Base-by-base conservation (phyloP, 2,329 filamentous ascomycete genomes). In the Ramichloridium luteum region DNA sequence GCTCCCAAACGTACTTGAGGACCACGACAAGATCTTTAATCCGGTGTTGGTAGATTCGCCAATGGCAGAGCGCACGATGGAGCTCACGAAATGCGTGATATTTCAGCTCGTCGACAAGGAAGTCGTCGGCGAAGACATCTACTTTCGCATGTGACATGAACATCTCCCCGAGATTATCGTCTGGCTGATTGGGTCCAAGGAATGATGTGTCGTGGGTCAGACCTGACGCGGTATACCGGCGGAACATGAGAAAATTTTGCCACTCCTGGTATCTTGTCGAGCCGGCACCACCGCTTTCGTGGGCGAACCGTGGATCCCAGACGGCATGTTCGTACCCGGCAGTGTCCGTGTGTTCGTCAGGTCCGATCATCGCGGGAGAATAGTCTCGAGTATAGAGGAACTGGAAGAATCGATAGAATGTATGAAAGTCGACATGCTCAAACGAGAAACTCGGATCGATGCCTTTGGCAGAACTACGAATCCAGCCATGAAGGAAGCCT, bases 341-440 rank as follows among this genome's bases (percentile, higher is more conserved):
- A n/a, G n/a, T n/a, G n/a, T n/a, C n/a, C n/a, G n/a, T n/a, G n/a
- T n/a, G n/a, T n/a, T n/a, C n/a, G n/a, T n/a, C n/a, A n/a, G n/a
- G n/a, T n/a, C n/a, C n/a, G n/a, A n/a, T n/a, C n/a, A n/a, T 20
- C n/a, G 38, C 35, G 13, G 38, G 30, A 2, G 28, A 9, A 30
- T 40, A 40, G 11, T 40, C 29, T 12, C 35, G 35, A 9, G 38
- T 35, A 12, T 40, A 40, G 25, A 32, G 13, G n/a, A 30, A 38
- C 17, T 40, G 35, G 4, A 35, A 17, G 17, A 38, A 27, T 11
- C 35, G 35, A 3, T 28, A n/a, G n/a, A 40, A 40, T 2, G 35
- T 40, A 8, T 32, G 32, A 6, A 8, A 28, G 13, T 40, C 28
- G 12, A 36, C 25, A 12, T 20, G 15, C 2, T 32, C 29, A 5